A percentile compares a stretch with the other conserved stretches of the same genome.
Conservation (phyloP, 2,329 filamentous ascomycete genomes). For the Pseudodiploospora longispora region DNA sequence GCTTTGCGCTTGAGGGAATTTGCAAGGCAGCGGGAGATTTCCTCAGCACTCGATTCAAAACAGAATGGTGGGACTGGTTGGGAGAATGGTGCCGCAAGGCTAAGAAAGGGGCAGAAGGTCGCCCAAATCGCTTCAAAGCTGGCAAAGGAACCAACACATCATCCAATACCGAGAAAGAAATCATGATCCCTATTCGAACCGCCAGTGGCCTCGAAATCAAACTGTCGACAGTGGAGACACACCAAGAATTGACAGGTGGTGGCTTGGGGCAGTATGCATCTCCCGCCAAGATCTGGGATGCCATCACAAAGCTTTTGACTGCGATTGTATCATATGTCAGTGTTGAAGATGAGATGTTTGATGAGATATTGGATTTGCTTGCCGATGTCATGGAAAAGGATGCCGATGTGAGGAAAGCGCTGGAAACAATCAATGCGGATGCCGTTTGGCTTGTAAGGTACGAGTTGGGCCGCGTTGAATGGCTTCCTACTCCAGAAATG, state of each 20-base stretch:
- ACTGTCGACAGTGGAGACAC: slow-evolving; percentile 4
- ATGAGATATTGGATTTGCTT: slow-evolving; percentile 60
- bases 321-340: slow-evolving; percentile 54
- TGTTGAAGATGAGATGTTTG: slow-evolving; percentile 62
- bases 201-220: slow-evolving; percentile 15
- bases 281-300: slow-evolving; percentile 56
- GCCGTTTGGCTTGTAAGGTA: slow-evolving; percentile 65
- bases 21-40: slow-evolving; percentile 74
- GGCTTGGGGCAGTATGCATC: slow-evolving; percentile 53
- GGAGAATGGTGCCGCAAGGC: slow-evolving; percentile 38
- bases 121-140: slow-evolving; percentile 7
- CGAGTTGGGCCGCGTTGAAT: slow-evolving; percentile 33
- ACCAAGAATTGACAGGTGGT: slow-evolving; percentile 13
- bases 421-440: slow-evolving; percentile 62
- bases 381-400: slow-evolving; percentile 38
- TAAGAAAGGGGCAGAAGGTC: slow-evolving; percentile 30
- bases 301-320: slow-evolving; percentile 49
- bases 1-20: slow-evolving; percentile 59
- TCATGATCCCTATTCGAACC: slow-evolving; percentile 26
- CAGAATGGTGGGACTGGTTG: slow-evolving; percentile 57
- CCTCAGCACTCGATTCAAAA: slow-evolving; percentile 64
- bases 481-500: slow-evolving; percentile 30
- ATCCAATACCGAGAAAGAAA: slow-evolving; percentile 6
- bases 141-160: background rate
- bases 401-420: slow-evolving; percentile 41